Conservation (phyloP, 768 basidiomycete species). For the Suillus placidus region DNA sequence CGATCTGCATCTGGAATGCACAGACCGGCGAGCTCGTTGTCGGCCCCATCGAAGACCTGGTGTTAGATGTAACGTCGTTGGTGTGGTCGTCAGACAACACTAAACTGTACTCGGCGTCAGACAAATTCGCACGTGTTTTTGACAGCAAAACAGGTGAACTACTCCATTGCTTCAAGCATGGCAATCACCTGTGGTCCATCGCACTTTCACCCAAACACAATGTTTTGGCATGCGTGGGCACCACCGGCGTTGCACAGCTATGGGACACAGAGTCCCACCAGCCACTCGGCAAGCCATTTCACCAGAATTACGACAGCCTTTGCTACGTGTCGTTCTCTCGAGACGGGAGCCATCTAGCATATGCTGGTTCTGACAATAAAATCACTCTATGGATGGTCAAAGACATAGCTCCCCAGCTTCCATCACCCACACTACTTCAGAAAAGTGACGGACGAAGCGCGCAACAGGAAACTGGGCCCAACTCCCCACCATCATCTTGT, state of each 20-base stretch:
- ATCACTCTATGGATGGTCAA: background rate
- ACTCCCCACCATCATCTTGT: background rate
- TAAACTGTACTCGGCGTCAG: background rate
- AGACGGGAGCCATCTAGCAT: background rate
- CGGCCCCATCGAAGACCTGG: background rate
- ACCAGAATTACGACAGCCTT: background rate
- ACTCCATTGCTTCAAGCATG: background rate
- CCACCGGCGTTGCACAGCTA: background rate
- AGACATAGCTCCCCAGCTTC: background rate
- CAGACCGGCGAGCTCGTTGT: background rate
- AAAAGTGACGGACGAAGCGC: background rate
- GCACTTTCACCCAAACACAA: background rate
- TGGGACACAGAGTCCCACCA: background rate
- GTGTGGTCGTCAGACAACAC: background rate
- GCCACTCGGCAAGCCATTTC: background rate
- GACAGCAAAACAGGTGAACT: background rate
- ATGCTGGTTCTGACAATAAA: background rate
- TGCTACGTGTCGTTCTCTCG: background rate
- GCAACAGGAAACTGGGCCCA: background rate
- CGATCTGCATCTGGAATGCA: background rate
- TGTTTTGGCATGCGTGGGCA: background rate
- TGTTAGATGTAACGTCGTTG: background rate
- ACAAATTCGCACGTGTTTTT: background rate
- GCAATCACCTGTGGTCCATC: background rate
- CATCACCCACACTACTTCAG: background rate